phyloP scores from a whole-genome alignment of 2,329 filamentous ascomycete species.

The Leptographium radiaticola region DNA sequence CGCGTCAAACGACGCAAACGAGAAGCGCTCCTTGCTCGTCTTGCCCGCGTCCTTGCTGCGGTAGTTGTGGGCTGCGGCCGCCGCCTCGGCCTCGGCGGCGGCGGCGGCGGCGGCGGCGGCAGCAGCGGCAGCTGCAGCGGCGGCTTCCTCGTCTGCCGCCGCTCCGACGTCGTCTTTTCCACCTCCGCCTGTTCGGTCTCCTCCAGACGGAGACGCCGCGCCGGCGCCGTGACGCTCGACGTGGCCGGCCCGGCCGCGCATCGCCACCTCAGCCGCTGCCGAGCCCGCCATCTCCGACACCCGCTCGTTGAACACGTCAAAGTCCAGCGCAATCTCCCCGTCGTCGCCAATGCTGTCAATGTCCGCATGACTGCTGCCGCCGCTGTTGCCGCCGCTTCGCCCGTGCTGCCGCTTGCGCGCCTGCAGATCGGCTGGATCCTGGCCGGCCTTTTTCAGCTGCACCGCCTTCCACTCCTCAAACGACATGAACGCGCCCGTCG shows the following conservation, averaged over 20 bases:
- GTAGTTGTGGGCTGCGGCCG: slow-evolving; percentile 39
- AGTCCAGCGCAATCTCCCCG: slow-evolving; percentile 58
- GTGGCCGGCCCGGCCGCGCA: background rate
- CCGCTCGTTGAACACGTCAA: slow-evolving; percentile 33
- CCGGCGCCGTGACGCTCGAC: background rate
- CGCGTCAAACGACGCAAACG: slow-evolving; percentile 94
- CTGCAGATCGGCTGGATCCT: slow-evolving; percentile 54
- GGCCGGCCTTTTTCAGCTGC: slow-evolving; percentile 75
- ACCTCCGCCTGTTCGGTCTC: too few species aligned
- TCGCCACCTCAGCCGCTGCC: slow-evolving; percentile 12
- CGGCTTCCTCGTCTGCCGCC: slow-evolving; percentile 4
- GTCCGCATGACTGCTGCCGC: slow-evolving; percentile 37
- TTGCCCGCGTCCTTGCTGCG: slow-evolving; percentile 88
- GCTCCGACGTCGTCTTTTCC: background rate
- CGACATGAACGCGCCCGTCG: slow-evolving; percentile 63
- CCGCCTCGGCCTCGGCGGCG: slow-evolving; percentile 6
- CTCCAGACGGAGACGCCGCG: background rate
- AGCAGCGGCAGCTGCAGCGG: background rate
- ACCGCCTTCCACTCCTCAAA: slow-evolving; percentile 98
- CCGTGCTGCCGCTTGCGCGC: slow-evolving; percentile 26
- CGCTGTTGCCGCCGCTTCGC: slow-evolving; percentile 21
- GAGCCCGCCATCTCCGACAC: slow-evolving; percentile 28
- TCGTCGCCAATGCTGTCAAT: slow-evolving; percentile 71
- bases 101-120: slow-evolving; percentile 13
- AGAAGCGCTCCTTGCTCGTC: slow-evolving; percentile 95